Percentiles rank a stretch among this genome's conserved stretches.
Evolutionary conservation across 192 early-diverging fungal species (phyloP).

Genomic region (Coemansia javaensis): DNA sequence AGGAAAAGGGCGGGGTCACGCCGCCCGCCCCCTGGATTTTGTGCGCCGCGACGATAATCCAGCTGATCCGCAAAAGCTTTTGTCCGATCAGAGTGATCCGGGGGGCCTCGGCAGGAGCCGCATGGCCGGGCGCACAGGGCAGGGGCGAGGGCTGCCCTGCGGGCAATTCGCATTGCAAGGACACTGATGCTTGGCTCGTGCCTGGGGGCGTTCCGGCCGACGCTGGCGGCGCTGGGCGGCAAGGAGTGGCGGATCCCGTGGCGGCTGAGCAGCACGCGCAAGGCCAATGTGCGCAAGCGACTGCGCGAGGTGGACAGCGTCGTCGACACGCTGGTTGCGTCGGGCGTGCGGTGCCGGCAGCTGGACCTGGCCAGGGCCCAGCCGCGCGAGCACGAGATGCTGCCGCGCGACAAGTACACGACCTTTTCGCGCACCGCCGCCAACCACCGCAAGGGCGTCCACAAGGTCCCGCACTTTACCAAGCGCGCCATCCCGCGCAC

Average conservation of each 20-base stretch:
- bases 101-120: no score
- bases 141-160: no score
- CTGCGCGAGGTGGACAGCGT: slow-evolving; percentile 76
- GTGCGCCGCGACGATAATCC: no score
- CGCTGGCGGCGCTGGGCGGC: slow-evolving; percentile 34
- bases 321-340: slow-evolving; percentile 60
- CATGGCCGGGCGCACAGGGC: no score
- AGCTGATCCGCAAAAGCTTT: no score
- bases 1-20: no score
- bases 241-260: slow-evolving; percentile 55
- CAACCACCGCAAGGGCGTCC: slow-evolving; percentile 72
- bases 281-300: slow-evolving; percentile 82
- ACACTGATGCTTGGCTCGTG: slow-evolving; percentile 37
- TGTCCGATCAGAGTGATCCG: no score
- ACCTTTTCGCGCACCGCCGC: slow-evolving; percentile 68
- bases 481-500: slow-evolving; percentile 69
- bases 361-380: slow-evolving; percentile 53
- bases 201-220: slow-evolving; percentile 39
- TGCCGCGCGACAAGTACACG: slow-evolving; percentile 75
- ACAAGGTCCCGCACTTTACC: slow-evolving; percentile 83
- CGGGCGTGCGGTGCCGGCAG: slow-evolving; percentile 72
- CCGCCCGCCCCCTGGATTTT: no score
- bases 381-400: slow-evolving; percentile 70
- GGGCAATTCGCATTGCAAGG: no score
- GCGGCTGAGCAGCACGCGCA: slow-evolving; percentile 70